Evolutionary conservation across 805 yeast species (phyloP).

Genomic region (Yarrowia keelungensis): DNA sequence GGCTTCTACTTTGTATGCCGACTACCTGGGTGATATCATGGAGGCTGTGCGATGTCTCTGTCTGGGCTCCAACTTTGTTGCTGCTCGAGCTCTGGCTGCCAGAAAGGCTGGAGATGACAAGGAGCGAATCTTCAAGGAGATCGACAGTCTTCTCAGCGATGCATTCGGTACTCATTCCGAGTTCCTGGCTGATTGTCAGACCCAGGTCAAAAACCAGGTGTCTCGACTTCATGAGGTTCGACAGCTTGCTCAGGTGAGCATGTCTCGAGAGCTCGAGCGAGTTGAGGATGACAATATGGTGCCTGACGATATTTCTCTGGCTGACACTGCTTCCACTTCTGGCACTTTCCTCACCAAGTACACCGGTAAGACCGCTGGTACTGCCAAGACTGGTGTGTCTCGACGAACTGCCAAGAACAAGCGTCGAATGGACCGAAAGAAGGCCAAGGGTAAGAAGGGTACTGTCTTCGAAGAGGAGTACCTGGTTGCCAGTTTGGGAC

Average conservation of each 20-base stretch:
- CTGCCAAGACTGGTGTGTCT: constrained; percentile 96
- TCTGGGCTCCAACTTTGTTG: constrained; percentile 74
- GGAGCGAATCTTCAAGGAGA: constrained; percentile 40
- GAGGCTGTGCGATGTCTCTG: constrained; percentile 74
- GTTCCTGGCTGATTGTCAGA: constrained; percentile 88
- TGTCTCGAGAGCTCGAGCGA: constrained; percentile 73
- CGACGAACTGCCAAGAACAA: constrained; percentile 90
- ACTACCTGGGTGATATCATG: constrained; percentile 65
- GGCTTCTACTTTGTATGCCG: constrained; percentile 77
- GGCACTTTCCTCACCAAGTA: constrained; percentile 94
- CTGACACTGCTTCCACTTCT: constrained; percentile 92
- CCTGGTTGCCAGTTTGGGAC: constrained; percentile 82
- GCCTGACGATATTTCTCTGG: constrained; percentile 93
- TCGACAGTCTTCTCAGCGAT: constrained; percentile 59
- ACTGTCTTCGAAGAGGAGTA: constrained; percentile 98
- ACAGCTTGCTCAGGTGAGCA: constrained; percentile 81
- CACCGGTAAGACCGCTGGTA: constrained; percentile 94
- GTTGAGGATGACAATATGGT: constrained; percentile 75
- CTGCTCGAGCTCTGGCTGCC: constrained; percentile 69
- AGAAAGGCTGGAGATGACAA: constrained; percentile 46
- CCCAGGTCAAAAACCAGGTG: constrained; percentile 84
- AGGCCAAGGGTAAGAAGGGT: constrained; percentile 97
- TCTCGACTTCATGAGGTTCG: constrained; percentile 84
- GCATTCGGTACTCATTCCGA: constrained; percentile 90
- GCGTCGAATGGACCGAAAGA: constrained; percentile 93